Evolutionary conservation across 2,329 filamentous ascomycete genomes (phyloP).

Genomic region (Aspergillus tamarii): DNA sequence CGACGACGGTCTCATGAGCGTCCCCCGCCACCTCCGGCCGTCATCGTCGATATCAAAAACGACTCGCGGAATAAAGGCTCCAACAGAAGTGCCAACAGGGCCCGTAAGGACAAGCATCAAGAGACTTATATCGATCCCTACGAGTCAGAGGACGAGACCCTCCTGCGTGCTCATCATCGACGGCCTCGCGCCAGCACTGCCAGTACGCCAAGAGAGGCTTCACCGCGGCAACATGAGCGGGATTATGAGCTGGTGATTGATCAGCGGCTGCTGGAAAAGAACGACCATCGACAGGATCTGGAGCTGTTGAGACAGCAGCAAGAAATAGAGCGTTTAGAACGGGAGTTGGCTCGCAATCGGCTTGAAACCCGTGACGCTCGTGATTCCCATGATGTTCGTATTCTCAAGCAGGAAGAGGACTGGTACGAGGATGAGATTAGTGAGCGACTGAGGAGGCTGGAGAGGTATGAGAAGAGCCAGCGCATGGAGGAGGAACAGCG

Average conservation of each 20-base stretch:
- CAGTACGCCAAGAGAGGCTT: slow-evolving; percentile 30
- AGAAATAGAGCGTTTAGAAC: slow-evolving; percentile 41
- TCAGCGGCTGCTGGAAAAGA: slow-evolving; percentile 38
- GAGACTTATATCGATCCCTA: slow-evolving; percentile 22
- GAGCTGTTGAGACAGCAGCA: slow-evolving; percentile 39
- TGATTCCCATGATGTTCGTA: slow-evolving; percentile 26
- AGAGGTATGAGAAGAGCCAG: slow-evolving; percentile 45
- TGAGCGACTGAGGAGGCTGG: slow-evolving; percentile 41
- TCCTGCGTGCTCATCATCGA: slow-evolving; percentile 20
- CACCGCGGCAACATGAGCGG: slow-evolving; percentile 26
- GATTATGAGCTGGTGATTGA: slow-evolving; percentile 40
- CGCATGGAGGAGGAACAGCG: slow-evolving; percentile 36
- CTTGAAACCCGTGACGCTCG: slow-evolving; percentile 17
- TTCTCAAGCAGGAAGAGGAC: slow-evolving; percentile 46
- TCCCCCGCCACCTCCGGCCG: slow-evolving; percentile 24
- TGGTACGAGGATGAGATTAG: slow-evolving; percentile 45
- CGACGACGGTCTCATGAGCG: slow-evolving; percentile 28
- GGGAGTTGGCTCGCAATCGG: slow-evolving; percentile 33
- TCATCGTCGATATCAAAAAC: slow-evolving; percentile 42
- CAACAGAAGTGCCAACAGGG: slow-evolving; percentile 28
- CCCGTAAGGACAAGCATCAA: slow-evolving; percentile 17
- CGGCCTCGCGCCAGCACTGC: slow-evolving; percentile 25
- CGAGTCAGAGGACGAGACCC: slow-evolving; percentile 33
- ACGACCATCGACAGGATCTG: slow-evolving; percentile 38
- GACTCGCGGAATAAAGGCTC: slow-evolving; percentile 31